phyloP scores from a whole-genome alignment of 345 rosid species.

The Excoecaria cochinchinensis region DNA sequence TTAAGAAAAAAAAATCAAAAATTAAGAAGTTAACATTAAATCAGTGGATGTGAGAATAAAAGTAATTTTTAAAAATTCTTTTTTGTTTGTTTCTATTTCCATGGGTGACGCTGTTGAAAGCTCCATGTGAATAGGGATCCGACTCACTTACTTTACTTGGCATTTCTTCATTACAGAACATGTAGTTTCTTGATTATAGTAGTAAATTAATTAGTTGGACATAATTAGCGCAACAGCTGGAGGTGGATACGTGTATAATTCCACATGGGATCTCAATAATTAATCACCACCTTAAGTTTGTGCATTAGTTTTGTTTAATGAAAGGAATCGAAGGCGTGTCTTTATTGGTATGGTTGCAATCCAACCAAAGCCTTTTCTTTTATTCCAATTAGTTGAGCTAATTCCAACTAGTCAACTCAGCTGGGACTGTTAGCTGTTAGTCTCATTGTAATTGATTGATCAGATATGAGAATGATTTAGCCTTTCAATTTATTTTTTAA shows the following conservation, averaged over 20 bases:
- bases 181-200: too few relatives aligned
- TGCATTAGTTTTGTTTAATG: neutral
- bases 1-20: too few relatives aligned
- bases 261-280: slow-evolving; percentile 15
- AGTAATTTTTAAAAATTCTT: too few relatives aligned
- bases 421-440: neutral
- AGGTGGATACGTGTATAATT: slow-evolving; percentile 22
- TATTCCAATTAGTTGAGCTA: too few relatives aligned
- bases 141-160: too few relatives aligned
- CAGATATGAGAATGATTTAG: neutral
- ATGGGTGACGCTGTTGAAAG: neutral
- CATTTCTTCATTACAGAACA: too few relatives aligned
- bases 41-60: too few relatives aligned
- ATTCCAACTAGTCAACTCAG: neutral
- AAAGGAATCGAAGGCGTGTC: neutral
- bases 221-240: neutral
- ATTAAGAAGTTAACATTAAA: too few relatives aligned
- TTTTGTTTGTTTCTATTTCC: neutral
- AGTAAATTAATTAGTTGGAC: too few relatives aligned
- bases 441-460: neutral
- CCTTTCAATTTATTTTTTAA: too few relatives aligned
- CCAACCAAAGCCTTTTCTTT: neutral
- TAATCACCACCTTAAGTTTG: neutral
- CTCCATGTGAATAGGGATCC: neutral
- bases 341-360: too few relatives aligned